Evolutionary conservation across 495 filamentous ascomycete genomes (phyloP).

Genomic region (Penicillium paradoxum): DNA sequence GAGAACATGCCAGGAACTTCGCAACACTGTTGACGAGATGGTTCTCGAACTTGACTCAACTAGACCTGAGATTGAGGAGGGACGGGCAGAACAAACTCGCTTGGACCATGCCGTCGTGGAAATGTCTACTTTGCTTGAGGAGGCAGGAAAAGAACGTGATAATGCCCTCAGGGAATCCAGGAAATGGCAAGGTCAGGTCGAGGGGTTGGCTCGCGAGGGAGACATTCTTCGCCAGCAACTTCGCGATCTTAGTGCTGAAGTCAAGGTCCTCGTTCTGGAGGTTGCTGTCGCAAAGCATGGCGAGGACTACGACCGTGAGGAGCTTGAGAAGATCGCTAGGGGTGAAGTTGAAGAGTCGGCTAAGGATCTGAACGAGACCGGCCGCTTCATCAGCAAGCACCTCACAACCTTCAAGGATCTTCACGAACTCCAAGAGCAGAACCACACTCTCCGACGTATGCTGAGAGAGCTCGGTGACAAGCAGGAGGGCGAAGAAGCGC

Average conservation of each 20-base stretch:
- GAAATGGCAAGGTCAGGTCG: conserved; percentile 67
- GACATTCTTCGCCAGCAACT: conserved; percentile 80
- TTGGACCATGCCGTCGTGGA: conserved; percentile 65
- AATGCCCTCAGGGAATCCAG: conserved; percentile 54
- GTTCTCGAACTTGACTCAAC: conserved; percentile 54
- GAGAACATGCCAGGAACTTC: conserved; percentile 63
- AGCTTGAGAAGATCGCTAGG: conserved; percentile 67
- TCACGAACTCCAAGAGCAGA: conserved; percentile 81
- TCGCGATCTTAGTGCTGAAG: conserved; percentile 83
- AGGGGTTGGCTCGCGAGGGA: conserved; percentile 65
- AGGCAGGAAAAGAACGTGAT: conserved; percentile 51
- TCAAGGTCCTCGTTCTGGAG: conserved; percentile 83
- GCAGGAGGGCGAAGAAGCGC: conserved; percentile 87
- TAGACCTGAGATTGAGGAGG: conserved; percentile 58
- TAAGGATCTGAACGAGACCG: conserved; percentile 66
- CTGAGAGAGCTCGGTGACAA: conserved; percentile 76
- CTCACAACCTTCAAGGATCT: conserved; percentile 79
- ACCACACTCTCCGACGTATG: conserved; percentile 73
- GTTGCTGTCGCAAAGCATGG: conserved; percentile 75
- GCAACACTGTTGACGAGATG: conserved; percentile 75
- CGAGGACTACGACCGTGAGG: conserved; percentile 61
- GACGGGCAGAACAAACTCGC: conserved; percentile 50
- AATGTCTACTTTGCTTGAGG: conserved; percentile 66
- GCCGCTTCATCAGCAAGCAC: conserved; percentile 78
- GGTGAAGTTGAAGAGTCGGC: conserved; percentile 55